These are phyloP conservation scores for Beta vulgaris DNA, from an alignment of 148 eudicot genomes.

Conservation along the genomic window DNA sequence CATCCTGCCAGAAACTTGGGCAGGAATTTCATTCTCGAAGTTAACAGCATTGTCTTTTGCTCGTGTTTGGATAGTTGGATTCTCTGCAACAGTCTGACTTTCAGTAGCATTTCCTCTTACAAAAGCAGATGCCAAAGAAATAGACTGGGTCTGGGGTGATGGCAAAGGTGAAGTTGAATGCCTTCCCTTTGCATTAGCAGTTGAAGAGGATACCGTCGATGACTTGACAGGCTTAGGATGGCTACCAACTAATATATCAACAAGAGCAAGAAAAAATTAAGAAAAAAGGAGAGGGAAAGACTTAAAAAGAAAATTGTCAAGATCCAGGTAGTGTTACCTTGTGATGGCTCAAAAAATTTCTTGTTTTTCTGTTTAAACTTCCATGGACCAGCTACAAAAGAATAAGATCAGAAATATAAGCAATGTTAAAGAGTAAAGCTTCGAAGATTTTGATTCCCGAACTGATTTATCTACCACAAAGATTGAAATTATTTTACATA, in stretches of 20 bases:
- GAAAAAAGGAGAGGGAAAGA: slow-evolving; percentile 18
- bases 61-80: slow-evolving; percentile 31
- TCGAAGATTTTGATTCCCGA: not conserved
- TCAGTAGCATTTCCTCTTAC: slow-evolving; percentile 44
- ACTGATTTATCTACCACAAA: not conserved
- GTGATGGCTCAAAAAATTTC: slow-evolving; percentile 55
- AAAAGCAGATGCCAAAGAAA: slow-evolving; percentile 58
- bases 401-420: slow-evolving; percentile 18
- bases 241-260: slow-evolving; percentile 40
- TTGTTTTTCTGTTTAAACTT: slow-evolving; percentile 69
- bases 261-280: slow-evolving; percentile 10
- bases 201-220: slow-evolving; percentile 55
- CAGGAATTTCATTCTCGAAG: slow-evolving; percentile 45
- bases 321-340: slow-evolving; percentile 48
- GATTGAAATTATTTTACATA: not conserved
- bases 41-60: slow-evolving; percentile 37
- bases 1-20: slow-evolving; percentile 30
- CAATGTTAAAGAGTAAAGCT: not conserved
- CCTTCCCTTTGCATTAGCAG: slow-evolving; percentile 50
- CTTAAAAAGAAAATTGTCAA: slow-evolving; percentile 1
- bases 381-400: slow-evolving; percentile 61
- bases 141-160: slow-evolving; percentile 59
- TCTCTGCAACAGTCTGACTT: slow-evolving; percentile 41
- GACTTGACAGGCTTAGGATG: slow-evolving; percentile 54
- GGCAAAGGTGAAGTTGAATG: slow-evolving; percentile 71